Evolutionary conservation across 1,139 yeast genomes (phyloP), one percentile per base, ranked within the genome.

Genomic region (Suhomyces panamericanus): DNA sequence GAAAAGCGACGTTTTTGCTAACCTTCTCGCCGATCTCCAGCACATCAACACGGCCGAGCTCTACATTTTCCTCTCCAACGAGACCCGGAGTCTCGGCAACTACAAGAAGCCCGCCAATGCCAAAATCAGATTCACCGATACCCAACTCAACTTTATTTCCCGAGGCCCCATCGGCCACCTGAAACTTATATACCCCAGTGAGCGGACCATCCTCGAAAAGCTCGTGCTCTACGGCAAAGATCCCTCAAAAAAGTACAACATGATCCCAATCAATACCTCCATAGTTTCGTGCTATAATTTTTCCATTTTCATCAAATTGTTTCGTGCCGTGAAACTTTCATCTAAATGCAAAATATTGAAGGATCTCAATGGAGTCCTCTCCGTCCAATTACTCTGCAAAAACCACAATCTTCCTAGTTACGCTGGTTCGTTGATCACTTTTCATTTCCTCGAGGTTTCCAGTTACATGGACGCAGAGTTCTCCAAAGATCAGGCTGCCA

Each of bases 131-230:
- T 47, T 55, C 38, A 41, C 52, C n/a, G 57, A 55, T 3, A 67
- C 66, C 30, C 70, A 67, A 49, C 57, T 80, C 28, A 69, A 74
- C 36, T 76, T 89, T 47, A 78, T 86, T 3, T 84, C 95, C 1
- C 73, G 71, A 39, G 85, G 90, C 3, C 82, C 80, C 11, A 73
- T 87, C 38, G 96, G 96, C 0, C 70, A 75, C 40, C 83, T 88
- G 44, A 83, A 85, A 57, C 69, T 87, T 22, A 74, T 79, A 10
- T 75, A 85, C 48, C 96, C 96, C 0, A 78, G 75, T 48, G 87
- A 80, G 42, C 74, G 76, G 53, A 69, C 82, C 1, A 78, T 82
- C 9, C 63, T 88, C 38, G 95, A 86, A 60, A 73, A 62, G 53
- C 54, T 60, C 29, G 62, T 54, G 37, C 58, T 71, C 6, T 63